These are phyloP conservation scores for Tetradesmus obliquus DNA, from an alignment of 139 green algal genomes.

Conservation along the genomic window DNA sequence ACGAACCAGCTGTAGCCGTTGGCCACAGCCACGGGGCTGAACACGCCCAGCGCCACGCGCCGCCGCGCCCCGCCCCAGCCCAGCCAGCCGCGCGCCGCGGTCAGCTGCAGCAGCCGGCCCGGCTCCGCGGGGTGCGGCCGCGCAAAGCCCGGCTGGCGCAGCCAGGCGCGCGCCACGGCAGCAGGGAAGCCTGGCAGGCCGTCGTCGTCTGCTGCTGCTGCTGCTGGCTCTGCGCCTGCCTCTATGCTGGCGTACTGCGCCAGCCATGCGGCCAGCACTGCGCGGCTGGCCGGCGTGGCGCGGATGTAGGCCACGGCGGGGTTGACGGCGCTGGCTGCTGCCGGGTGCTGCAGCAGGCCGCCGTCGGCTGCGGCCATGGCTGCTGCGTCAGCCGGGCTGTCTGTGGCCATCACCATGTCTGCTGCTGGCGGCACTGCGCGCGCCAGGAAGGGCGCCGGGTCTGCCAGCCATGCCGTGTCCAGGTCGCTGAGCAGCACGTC, in stretches of 20 bases:
- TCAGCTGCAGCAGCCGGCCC: neutral
- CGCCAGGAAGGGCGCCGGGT: conserved; percentile 20
- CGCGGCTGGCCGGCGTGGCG: neutral
- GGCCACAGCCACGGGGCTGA: conserved; percentile 17
- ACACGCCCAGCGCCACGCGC: conserved; percentile 24
- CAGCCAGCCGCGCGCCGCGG: neutral
- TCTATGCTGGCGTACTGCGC: neutral
- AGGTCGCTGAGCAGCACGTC: conserved; percentile 28
- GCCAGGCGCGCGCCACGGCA: neutral
- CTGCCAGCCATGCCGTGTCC: conserved; percentile 32
- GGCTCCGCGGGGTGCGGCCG: neutral
- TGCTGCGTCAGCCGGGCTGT: neutral
- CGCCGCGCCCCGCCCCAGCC: neutral
- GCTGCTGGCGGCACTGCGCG: neutral
- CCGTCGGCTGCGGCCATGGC: neutral
- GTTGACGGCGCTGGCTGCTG: neutral
- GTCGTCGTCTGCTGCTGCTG: conserved; percentile 13
- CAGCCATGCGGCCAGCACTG: conserved; percentile 20
- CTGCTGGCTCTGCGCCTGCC: neutral
- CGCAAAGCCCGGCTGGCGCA: neutral
- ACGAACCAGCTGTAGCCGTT: conserved; percentile 46
- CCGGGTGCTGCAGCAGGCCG: neutral
- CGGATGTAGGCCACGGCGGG: conserved; percentile 2
- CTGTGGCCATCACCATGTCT: conserved; percentile 16
- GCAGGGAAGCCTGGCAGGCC: conserved; percentile 4